A percentile compares a stretch with the other conserved stretches of the same genome.
Conservation (phyloP, 345 rosid species). For the Acer campestre region DNA sequence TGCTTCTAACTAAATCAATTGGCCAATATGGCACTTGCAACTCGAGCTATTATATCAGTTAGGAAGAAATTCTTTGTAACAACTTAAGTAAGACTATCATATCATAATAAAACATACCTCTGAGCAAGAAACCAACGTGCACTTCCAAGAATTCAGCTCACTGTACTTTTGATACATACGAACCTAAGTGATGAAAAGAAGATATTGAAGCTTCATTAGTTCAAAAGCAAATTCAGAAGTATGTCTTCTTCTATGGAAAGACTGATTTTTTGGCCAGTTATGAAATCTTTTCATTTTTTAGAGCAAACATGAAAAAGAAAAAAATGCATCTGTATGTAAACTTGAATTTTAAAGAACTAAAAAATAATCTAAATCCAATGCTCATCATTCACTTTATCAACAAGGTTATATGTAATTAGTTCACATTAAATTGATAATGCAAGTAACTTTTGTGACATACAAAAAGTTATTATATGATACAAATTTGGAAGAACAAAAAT, state of each 20-base stretch:
- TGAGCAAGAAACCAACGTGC: conserved; percentile 63
- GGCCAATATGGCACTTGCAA: neutral
- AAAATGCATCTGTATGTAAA: conserved; percentile 1
- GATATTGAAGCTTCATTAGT: conserved; percentile 24
- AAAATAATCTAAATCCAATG: neutral
- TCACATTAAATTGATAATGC: neutral
- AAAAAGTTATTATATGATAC: conserved; percentile 17
- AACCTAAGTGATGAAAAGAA: conserved; percentile 44
- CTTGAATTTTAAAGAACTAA: conserved; percentile 3
- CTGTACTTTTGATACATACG: conserved; percentile 90
- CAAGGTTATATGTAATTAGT: neutral
- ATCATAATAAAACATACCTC: conserved; percentile 54
- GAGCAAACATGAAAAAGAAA: neutral
- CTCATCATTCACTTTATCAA: neutral
- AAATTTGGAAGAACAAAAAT: conserved; percentile 40
- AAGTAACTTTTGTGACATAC: conserved; percentile 1
- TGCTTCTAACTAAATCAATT: neutral
- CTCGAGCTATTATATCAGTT: neutral
- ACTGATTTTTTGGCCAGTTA: neutral
- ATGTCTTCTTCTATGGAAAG: neutral
- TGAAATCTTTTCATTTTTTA: neutral
- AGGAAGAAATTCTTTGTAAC: neutral
- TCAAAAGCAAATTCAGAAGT: conserved; percentile 13
- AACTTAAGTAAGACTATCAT: neutral
- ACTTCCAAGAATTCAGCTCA: conserved; percentile 82